phyloP scores from a whole-genome alignment of 2,329 filamentous ascomycete genomes.

The Monosporascus sp. region DNA sequence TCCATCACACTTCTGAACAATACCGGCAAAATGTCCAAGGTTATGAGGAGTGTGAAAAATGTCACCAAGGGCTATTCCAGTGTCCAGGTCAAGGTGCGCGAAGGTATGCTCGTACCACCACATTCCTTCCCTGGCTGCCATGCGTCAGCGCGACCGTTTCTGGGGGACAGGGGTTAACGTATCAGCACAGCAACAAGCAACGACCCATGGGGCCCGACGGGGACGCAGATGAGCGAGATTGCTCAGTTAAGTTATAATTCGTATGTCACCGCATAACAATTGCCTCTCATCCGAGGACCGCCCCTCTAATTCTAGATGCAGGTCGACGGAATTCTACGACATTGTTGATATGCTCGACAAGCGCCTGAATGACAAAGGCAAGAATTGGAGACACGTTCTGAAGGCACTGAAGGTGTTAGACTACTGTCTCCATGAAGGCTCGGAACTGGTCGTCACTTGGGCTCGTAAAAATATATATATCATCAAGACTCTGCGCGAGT shows the following conservation, averaged over 20 bases:
- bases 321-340: constrained; percentile 96
- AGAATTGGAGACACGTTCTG: constrained; percentile 97
- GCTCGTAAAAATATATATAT: constrained; percentile 97
- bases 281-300: neutral
- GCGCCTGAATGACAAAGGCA: constrained; percentile 96
- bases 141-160: constrained; percentile 9
- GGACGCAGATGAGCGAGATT: constrained; percentile 98
- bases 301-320: constrained; percentile 31
- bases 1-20: constrained; percentile 9
- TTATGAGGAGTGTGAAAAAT: constrained; percentile 97
- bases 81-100: constrained; percentile 96
- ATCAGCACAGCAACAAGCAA: constrained; percentile 81
- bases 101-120: constrained; percentile 55
- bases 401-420: constrained; percentile 97
- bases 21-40: constrained; percentile 75
- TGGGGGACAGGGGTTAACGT: constrained; percentile 21
- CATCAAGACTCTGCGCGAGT: constrained; percentile 96
- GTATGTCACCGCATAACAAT: constrained; percentile 48
- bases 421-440: constrained; percentile 96
- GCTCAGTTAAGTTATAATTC: constrained; percentile 96
- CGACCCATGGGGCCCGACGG: constrained; percentile 96
- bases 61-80: constrained; percentile 98
- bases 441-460: constrained; percentile 95
- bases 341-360: constrained; percentile 99
- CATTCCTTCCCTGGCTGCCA: neutral